Evolutionary conservation across 345 rosid species (phyloP), one percentile per base, ranked within the genome.

Genomic region (Draba incana): DNA sequence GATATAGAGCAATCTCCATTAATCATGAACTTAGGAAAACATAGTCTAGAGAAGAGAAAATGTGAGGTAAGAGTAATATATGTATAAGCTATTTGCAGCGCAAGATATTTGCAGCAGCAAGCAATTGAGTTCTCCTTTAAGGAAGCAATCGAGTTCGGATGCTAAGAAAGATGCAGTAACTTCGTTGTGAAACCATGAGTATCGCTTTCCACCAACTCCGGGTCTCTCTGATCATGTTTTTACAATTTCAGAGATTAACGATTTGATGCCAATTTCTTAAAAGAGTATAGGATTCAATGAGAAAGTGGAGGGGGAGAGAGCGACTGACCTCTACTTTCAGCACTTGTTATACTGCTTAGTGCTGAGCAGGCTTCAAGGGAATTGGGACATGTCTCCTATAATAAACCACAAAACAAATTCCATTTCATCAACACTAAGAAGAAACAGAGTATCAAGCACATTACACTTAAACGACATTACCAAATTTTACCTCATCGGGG

Each of bases 131-230:
- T 88, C 78, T 89, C 97, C 1, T 20, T 20, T 20, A 20, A 20
- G 20, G 20, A 20, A 20, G 20, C 20, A 20, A 20, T 20, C 20
- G 20, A 20, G 0, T 80, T 82, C 6, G 99, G 99, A 78, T 95
- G 99, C 99, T 98, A 89, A 10, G 98, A 96, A 46, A 95, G 81
- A 81, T 95, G 99, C 70, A 92, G 86, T 84, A 95, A 69, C 81
- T 95, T 95, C 30, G 97, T 82, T 1, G 92, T 70, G 81, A 84
- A 86, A 78, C 92, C 99, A 58, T 85, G 78, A 14, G 94, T 62
- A 82, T 80, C 89, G 68, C 85, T 92, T 92, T 10, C 93, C 83
- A 75, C 89, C 98, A 0, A 80, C 87, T 74, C 82, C 86, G 0
- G 90, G 74, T 76, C 76, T 77, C 63, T 91, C 98, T 2, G 86